Base-by-base conservation (phyloP, 129 eudicot species). In the Tanacetum coccineum region DNA sequence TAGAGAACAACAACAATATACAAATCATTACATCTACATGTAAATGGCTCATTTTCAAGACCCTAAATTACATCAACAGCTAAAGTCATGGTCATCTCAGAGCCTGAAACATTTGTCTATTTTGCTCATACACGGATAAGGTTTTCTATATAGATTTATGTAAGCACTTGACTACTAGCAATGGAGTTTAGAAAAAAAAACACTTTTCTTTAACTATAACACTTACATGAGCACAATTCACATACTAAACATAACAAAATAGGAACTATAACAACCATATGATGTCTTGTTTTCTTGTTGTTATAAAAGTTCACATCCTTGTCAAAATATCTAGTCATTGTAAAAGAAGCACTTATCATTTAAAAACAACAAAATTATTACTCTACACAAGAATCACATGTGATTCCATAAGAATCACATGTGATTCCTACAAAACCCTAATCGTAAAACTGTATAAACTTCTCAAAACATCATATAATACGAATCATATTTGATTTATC, bases 1-100 rank as follows among this genome's bases (percentile, higher is more conserved):
- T 30, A 26, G 71, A 50, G 14, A 72, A 57, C 72, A 28, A 30
- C 70, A 70, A 70, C 39, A 32, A 32, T 7, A 32, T 32, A 32
- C 5, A 32, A 32, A 32, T 32, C 39, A 32, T 32, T 21, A 47
- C 25, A 49, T 21, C 15, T n/a, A 9, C 3, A n/a, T 46, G n/a
- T 66, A 66, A 26, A 1, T 21, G 56, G 36, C 48, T 59, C 67
- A 46, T 21, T 58, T 17, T 52, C 45, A 21, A n/a, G 12, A 57
- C 65, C 53, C 44, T 50, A 39, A 54, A 53, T 53, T 20, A 26
- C 53, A 67, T 13, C n/a, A 30, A 67, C 13, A 26, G 47, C 22
- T 36, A 10, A 55, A 21, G 39, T 54, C 36, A 54, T 32, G 8
- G 39, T 36, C 36, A 51, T 52, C 62, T 51, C 25, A 67, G 10